phyloP scores from a whole-genome alignment of 176 grass and related monocot genomes.

The Oropetium thomaeum region DNA sequence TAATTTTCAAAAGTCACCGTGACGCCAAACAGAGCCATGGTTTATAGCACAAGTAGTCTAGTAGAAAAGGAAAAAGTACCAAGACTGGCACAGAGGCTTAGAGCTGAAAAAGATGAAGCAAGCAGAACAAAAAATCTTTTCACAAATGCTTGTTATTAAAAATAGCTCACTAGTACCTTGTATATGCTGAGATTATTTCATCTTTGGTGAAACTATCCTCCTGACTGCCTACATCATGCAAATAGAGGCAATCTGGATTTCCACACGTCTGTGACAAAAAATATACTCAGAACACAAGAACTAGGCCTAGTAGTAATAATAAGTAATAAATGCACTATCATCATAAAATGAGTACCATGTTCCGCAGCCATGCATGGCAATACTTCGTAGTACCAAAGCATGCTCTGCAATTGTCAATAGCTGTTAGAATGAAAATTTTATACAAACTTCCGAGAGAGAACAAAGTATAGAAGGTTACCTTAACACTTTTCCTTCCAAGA shows the following conservation, averaged over 20 bases:
- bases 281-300: slow-evolving; percentile 25
- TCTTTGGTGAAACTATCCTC: slow-evolving; percentile 99
- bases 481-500: slow-evolving; percentile 90
- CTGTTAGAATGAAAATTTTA: slow-evolving; percentile 12
- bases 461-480: slow-evolving; percentile 51
- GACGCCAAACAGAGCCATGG: not conserved
- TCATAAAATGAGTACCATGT: slow-evolving; percentile 66
- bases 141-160: slow-evolving; percentile 16
- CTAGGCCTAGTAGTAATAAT: slow-evolving; percentile 3
- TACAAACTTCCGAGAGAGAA: slow-evolving; percentile 26
- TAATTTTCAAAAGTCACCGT: not conserved
- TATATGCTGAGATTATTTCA: slow-evolving; percentile 98
- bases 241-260: slow-evolving; percentile 99
- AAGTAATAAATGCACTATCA: slow-evolving; percentile 17
- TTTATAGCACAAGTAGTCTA: not conserved
- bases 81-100: not conserved
- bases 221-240: slow-evolving; percentile 91
- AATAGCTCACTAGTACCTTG: slow-evolving; percentile 52
- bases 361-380: slow-evolving; percentile 94
- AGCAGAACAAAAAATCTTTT: slow-evolving; percentile 10
- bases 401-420: slow-evolving; percentile 54
- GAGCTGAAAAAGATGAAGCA: slow-evolving; percentile 30
- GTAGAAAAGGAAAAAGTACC: not conserved
- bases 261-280: slow-evolving; percentile 75
- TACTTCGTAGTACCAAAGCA: slow-evolving; percentile 99